phyloP scores from a whole-genome alignment of 1,139 yeast species.

The Martiniozyma asiatica region DNA sequence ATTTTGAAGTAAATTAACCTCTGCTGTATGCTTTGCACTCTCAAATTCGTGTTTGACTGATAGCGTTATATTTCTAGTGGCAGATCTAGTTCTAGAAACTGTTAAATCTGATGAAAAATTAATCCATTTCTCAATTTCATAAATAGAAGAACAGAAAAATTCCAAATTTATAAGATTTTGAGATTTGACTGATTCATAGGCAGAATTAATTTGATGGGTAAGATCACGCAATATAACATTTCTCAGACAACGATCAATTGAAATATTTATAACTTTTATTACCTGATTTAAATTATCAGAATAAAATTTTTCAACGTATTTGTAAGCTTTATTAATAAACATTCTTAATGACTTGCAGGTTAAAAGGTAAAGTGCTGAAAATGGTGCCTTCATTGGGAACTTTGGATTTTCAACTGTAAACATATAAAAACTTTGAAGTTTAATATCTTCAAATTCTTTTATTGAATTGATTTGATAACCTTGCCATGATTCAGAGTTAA shows the following conservation, averaged over 20 bases:
- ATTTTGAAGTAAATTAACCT: conserved; percentile 66
- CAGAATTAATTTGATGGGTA: conserved; percentile 50
- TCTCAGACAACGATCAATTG: conserved; percentile 61
- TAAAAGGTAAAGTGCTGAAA: conserved; percentile 79
- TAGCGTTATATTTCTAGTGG: conserved; percentile 20
- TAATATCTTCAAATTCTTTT: conserved; percentile 50
- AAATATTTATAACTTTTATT: conserved; percentile 39
- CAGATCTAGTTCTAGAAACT: conserved; percentile 16
- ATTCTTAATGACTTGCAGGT: conserved; percentile 67
- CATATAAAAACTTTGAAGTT: conserved; percentile 56
- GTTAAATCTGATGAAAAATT: conserved; percentile 20
- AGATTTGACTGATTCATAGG: conserved; percentile 80
- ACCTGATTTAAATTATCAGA: conserved; percentile 34
- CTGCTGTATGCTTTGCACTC: conserved; percentile 61
- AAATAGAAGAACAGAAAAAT: conserved; percentile 54
- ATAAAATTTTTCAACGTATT: conserved; percentile 60
- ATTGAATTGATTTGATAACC: conserved; percentile 60
- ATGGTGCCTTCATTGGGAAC: conserved; percentile 75
- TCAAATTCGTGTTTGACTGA: conserved; percentile 47
- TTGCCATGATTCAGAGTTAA: conserved; percentile 79
- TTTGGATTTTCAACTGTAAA: conserved; percentile 32
- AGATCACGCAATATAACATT: conserved; percentile 61
- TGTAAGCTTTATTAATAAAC: conserved; percentile 48
- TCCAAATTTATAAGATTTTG: conserved; percentile 84
- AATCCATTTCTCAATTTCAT: conserved; percentile 36